These are phyloP conservation scores for Pochonia chlamydosporia DNA, from an alignment of 2,329 filamentous ascomycete species.

Conservation along the genomic window DNA sequence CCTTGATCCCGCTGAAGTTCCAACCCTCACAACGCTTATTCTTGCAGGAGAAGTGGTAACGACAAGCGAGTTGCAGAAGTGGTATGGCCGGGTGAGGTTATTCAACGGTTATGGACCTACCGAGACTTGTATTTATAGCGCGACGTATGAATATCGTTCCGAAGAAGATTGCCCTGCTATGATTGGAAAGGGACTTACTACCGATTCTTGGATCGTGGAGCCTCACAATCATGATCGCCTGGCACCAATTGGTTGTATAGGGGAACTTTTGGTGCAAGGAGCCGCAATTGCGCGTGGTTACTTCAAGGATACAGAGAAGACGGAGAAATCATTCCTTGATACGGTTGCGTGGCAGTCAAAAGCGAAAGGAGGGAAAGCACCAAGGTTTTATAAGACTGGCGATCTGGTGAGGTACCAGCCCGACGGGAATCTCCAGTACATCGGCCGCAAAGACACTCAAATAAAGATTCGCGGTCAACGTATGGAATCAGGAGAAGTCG, in stretches of 20 bases:
- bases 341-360: too few species aligned
- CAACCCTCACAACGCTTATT: not conserved
- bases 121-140: conserved; percentile 33
- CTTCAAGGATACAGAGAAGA: conserved; percentile 16
- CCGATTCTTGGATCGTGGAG: conserved; percentile 19
- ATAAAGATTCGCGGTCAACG: not conserved
- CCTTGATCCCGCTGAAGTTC: not conserved
- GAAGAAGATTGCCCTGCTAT: not conserved
- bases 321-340: conserved; percentile 5
- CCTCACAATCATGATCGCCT: conserved; percentile 13
- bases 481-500: not conserved
- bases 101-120: not conserved
- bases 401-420: not conserved
- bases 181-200: not conserved
- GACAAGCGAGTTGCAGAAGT: too few species aligned
- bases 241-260: conserved; percentile 14
- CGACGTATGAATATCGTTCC: too few species aligned
- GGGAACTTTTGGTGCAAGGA: conserved; percentile 22
- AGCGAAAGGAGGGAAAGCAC: too few species aligned
- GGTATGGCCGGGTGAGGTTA: too few species aligned
- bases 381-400: not conserved
- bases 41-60: not conserved
- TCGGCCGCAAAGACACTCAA: not conserved
- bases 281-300: conserved; percentile 18
- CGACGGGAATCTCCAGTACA: not conserved